Evolutionary conservation across 768 basidiomycete genomes (phyloP), one percentile per base, ranked within the genome.

Genomic region (Lactifluus subvellereus): DNA sequence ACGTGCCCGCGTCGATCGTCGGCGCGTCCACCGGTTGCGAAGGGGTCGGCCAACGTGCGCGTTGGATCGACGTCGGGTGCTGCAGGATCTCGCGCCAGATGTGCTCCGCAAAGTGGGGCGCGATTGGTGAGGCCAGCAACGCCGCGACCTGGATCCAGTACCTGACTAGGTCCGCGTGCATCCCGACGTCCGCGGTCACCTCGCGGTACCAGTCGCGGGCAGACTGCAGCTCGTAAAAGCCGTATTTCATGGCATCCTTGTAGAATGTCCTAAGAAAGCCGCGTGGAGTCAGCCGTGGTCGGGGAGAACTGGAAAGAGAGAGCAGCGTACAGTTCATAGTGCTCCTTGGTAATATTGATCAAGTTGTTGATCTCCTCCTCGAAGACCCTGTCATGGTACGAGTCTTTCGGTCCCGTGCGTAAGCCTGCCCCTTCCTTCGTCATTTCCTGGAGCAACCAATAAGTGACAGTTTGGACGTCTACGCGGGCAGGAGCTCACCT

Each of bases 181-280:
- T 97, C 33, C 94, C 92, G 54, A 87, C 77, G 64, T 94, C 91
- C 7, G 83, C 77, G 3, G 91, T 94, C 55, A 96, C 91, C 72
- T 94, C 90, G 61, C 94, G 91, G 74, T 98, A 98, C 88, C 94
- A 94, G 72, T 98, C 95, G 51, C 97, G 89, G 2, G 86, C 80
- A 54, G 84, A 88, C 73, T 98, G 93, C 67, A 95, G 82, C 70
- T 97, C 94, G 80, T 94, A 99, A 77, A 98, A 96, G 52, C 95
- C 96, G 67, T 82, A 88, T 75, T 98, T 96, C 65, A 98, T 75
- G 10, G 95, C 94, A 62, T 96, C 93, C 76, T 98, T 99, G 85
- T 90, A 99, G 73, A 90, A 85, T 63, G 88, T 93, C 22, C 95
- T 97, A 70, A 37, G 30, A 10, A 13, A 47, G 22, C 45, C 59